Evolutionary conservation across 805 yeast genomes (phyloP).

Genomic region (Metschnikowia kunwiensis): DNA sequence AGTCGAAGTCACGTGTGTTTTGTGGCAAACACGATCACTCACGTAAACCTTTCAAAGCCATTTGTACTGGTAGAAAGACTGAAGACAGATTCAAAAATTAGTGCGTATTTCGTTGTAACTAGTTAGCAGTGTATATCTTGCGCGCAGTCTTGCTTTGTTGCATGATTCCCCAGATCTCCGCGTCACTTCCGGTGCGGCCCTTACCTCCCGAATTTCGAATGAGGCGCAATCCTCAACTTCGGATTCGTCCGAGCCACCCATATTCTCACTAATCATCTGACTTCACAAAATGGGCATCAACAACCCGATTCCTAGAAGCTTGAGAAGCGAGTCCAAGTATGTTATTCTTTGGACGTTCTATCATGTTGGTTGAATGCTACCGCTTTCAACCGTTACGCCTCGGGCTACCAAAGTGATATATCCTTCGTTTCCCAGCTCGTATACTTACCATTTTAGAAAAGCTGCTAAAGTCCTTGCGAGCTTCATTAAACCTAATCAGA

Average conservation of each 20-base stretch:
- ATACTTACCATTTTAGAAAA: constrained; percentile 47
- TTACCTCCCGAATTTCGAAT: constrained; percentile 1
- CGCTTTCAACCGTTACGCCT: no score
- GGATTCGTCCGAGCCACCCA: background rate
- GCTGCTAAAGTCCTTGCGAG: constrained; percentile 90
- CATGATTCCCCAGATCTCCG: constrained; percentile 4
- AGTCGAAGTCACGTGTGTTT: no score
- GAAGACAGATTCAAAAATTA: no score
- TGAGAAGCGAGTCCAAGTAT: constrained; percentile 80
- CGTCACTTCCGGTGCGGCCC: constrained; percentile 3
- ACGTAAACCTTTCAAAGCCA: no score
- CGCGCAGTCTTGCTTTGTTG: no score
- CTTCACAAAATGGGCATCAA: constrained; percentile 57
- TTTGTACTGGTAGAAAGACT: no score
- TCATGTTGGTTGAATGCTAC: background rate
- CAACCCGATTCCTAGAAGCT: constrained; percentile 91
- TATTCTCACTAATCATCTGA: no score
- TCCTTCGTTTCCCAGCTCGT: background rate
- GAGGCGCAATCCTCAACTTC: constrained; percentile 1
- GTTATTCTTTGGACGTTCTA: constrained; percentile 28
- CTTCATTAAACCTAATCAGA: constrained; percentile 91
- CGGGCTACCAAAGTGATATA: no score
- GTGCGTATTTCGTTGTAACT: no score
- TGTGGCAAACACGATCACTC: no score
- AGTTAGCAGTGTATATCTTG: no score